These are phyloP conservation scores for Annulohypoxylon moriforme DNA, from an alignment of 495 filamentous ascomycete species.

Conservation along the genomic window DNA sequence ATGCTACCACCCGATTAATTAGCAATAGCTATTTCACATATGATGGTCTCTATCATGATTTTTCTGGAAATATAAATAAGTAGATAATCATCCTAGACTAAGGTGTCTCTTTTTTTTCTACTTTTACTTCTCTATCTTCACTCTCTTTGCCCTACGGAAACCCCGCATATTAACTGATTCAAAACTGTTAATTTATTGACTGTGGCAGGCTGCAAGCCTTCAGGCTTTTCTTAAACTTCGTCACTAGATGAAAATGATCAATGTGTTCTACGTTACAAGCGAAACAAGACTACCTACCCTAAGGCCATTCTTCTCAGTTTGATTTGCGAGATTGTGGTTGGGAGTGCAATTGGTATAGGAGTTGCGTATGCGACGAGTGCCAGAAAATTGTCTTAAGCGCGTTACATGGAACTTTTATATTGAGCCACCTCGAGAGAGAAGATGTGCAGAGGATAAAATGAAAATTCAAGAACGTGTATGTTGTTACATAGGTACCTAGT, in stretches of 20 bases:
- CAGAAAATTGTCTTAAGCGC: conserved; percentile 15
- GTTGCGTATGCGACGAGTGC: conserved; percentile 11
- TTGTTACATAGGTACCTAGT: not conserved
- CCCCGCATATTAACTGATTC: not conserved
- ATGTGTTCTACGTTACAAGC: not conserved
- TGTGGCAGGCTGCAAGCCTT: conserved; percentile 3
- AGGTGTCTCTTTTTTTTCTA: not conserved
- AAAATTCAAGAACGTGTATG: not conserved
- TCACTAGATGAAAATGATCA: not conserved
- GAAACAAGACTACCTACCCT: conserved; percentile 5
- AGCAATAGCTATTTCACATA: not conserved
- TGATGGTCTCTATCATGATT: not conserved
- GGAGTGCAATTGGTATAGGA: conserved; percentile 9
- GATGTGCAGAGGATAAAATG: not conserved
- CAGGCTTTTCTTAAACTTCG: not conserved
- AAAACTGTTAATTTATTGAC: not conserved
- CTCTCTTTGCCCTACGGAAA: not conserved
- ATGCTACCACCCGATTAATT: conserved; percentile 5
- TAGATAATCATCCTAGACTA: not conserved
- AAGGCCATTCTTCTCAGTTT: conserved; percentile 19
- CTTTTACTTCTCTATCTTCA: not conserved
- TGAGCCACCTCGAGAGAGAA: not conserved
- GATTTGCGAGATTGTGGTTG: conserved; percentile 16
- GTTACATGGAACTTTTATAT: not conserved
- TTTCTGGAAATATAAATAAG: not conserved